Evolutionary conservation across 1,284 basidiomycete genomes (phyloP), one percentile per base, ranked within the genome.

Genomic region (Cryptococcus wingfieldii): DNA sequence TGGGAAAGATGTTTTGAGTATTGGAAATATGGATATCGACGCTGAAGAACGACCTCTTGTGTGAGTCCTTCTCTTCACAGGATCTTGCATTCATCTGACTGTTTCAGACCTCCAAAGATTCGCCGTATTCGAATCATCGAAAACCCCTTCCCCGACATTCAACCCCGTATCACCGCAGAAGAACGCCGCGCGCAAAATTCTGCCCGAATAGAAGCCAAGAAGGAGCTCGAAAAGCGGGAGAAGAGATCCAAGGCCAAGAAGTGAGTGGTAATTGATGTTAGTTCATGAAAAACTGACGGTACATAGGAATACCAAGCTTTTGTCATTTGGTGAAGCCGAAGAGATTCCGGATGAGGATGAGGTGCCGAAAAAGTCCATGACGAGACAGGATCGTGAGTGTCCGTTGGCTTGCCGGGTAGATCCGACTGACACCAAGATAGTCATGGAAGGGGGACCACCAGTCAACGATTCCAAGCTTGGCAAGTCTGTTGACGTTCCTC

Each of bases 161-260:
- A 93, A 28, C 94, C 95, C 1, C 86, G 95, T n/a, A 96, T 97
- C 62, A 98, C 95, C 0, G 90, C 90, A 0, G 89, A 86, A 1
- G 93, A 98, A 77, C 87, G 88, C 60, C 83, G 85, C 43, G 86
- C 82, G 0, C 93, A 96, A 71, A 86, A 87, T 60, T 81, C 83
- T 54, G 92, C 92, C 0, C 82, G 84, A 38, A 82, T 89, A 65
- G 83, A 87, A 62, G 84, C 84, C 0, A 87, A 87, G 65, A 80
- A 81, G 47, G 89, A 91, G 69, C 79, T 86, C 16, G 90, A 92
- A 69, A 86, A 88, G 64, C 60, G 70, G n/a, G 84, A 83, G 54
- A 83, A 83, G 60, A 80, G 85, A 46, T 81, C 84, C 51, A 86
- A 84, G 68, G 87, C 87, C 0, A 93, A 91, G 68, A 95, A 94